phyloP scores from a whole-genome alignment of 352 stramenopile genomes.

The Phytophthora rubi region DNA sequence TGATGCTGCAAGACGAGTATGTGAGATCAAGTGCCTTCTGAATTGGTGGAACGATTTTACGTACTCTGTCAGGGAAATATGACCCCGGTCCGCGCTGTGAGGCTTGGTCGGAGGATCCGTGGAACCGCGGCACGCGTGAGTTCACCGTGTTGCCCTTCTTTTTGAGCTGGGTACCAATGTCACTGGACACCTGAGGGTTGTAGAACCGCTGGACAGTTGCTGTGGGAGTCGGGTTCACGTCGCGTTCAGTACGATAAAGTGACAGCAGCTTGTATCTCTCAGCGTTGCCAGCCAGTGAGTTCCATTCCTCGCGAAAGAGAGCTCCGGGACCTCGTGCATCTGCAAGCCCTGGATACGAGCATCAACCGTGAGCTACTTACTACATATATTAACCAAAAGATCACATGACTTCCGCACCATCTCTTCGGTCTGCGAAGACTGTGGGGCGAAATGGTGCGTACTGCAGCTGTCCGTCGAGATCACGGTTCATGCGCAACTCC shows the following conservation, averaged over 20 bases:
- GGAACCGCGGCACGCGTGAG: constrained; percentile 58
- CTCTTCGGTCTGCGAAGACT: constrained; percentile 38
- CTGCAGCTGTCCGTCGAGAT: constrained; percentile 46
- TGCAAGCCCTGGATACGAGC: constrained; percentile 21
- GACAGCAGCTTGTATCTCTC: constrained; percentile 23
- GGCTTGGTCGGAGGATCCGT: constrained; percentile 14
- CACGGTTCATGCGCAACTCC: constrained; percentile 49
- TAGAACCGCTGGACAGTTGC: constrained; percentile 58
- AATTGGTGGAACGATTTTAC: neutral
- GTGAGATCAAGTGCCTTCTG: neutral
- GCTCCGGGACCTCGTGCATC: constrained; percentile 40
- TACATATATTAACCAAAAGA: neutral
- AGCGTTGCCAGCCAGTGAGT: constrained; percentile 43
- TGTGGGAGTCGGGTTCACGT: constrained; percentile 56
- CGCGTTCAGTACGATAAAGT: constrained; percentile 49
- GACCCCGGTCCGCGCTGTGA: constrained; percentile 38
- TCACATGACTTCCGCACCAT: constrained; percentile 20
- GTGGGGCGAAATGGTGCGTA: constrained; percentile 61
- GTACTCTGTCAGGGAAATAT: constrained; percentile 59
- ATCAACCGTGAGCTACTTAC: neutral
- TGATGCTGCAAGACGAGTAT: constrained; percentile 38
- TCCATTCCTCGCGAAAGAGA: constrained; percentile 54
- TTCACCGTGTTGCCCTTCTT: constrained; percentile 52
- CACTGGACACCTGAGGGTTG: constrained; percentile 38
- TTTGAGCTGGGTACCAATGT: constrained; percentile 38